These are phyloP conservation scores for Eucalyptus sp. DNA, from an alignment of 345 rosid species.

Conservation along the genomic window DNA sequence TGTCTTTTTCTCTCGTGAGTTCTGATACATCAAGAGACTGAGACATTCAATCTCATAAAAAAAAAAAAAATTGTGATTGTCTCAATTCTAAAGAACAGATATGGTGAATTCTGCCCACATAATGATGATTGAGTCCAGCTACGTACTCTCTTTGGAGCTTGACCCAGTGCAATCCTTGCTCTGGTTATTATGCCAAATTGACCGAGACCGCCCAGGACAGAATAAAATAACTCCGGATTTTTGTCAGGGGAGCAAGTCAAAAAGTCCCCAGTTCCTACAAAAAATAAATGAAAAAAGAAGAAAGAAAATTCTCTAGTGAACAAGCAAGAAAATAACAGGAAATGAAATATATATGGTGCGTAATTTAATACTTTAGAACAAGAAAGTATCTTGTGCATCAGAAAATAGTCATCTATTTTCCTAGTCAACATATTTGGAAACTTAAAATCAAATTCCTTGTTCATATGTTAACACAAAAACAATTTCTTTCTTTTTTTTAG, in stretches of 20 bases:
- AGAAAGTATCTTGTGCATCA: background rate
- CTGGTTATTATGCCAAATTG: slow-evolving; percentile 2
- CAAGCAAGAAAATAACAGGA: background rate
- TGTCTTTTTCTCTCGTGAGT: background rate
- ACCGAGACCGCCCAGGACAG: background rate
- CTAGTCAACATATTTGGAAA: background rate
- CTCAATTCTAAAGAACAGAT: background rate
- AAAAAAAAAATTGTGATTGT: background rate
- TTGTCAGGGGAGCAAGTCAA: background rate
- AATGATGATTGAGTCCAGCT: background rate
- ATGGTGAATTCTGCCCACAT: background rate
- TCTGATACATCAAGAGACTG: background rate
- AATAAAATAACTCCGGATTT: background rate
- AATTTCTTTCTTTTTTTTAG: too few species aligned
- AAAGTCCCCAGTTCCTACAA: background rate
- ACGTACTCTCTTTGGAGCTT: background rate
- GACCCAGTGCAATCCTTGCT: background rate
- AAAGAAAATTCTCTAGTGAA: background rate
- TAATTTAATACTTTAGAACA: background rate
- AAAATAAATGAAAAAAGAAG: background rate
- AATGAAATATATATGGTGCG: background rate
- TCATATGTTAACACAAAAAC: background rate
- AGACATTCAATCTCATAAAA: background rate
- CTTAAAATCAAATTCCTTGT: background rate
- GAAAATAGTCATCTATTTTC: background rate